Evolutionary conservation across 768 basidiomycete species (phyloP).

Genomic region (Royoungia palumana): DNA sequence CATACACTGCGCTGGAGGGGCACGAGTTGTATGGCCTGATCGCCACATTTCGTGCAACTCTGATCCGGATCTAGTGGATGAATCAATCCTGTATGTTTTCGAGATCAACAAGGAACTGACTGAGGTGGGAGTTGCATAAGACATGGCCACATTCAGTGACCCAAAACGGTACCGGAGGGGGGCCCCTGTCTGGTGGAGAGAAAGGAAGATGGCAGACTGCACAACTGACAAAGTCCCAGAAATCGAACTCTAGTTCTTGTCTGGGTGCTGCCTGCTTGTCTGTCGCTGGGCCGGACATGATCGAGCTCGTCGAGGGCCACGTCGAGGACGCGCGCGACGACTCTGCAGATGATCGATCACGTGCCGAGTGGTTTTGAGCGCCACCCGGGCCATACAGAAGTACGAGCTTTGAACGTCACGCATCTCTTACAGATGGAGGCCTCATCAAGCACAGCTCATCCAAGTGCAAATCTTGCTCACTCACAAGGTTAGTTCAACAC

Average conservation of each 20-base stretch:
- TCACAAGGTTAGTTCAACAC: too few relatives aligned
- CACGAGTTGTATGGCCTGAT: slow-evolving; percentile 59
- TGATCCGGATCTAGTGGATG: slow-evolving; percentile 57
- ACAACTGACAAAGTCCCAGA: slow-evolving; percentile 81
- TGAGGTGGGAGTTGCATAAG: slow-evolving; percentile 81
- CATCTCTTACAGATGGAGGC: too few relatives aligned
- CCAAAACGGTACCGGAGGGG: slow-evolving; percentile 75
- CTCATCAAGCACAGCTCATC: too few relatives aligned
- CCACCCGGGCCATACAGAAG: too few relatives aligned
- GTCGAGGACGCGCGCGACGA: slow-evolving; percentile 10
- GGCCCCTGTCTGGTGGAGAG: slow-evolving; percentile 43
- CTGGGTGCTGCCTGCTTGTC: slow-evolving; percentile 1
- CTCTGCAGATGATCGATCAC: slow-evolving; percentile 8
- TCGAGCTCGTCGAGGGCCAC: not conserved
- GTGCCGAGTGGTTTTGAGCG: not conserved
- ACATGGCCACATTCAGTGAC: slow-evolving; percentile 86
- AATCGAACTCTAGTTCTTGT: slow-evolving; percentile 43
- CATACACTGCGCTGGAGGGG: slow-evolving; percentile 73
- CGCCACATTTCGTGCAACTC: slow-evolving; percentile 68
- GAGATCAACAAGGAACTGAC: slow-evolving; percentile 37
- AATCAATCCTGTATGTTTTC: not conserved
- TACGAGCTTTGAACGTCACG: too few relatives aligned
- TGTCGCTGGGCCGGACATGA: slow-evolving; percentile 13
- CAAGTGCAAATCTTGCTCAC: too few relatives aligned
- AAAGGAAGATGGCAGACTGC: slow-evolving; percentile 69